These are phyloP conservation scores for Corylus americana DNA, from an alignment of 306 rosid species.

Conservation along the genomic window DNA sequence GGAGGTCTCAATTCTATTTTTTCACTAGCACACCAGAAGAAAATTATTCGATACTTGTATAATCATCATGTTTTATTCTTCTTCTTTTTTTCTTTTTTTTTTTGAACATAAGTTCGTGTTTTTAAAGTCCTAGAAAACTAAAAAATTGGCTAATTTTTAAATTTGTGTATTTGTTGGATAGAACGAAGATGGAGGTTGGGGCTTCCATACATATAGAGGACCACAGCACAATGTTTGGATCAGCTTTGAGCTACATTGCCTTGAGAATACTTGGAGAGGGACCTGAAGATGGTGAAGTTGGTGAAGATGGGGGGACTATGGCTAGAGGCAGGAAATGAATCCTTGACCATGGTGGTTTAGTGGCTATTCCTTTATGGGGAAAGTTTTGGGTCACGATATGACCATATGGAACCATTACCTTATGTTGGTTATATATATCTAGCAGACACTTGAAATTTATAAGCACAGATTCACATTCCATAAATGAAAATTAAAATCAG, in stretches of 20 bases:
- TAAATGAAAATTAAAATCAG: no score
- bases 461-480: no score
- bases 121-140: not conserved
- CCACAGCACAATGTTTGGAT: conserved; percentile 71
- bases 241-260: conserved; percentile 60
- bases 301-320: no score
- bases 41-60: no score
- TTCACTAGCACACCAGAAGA: no score
- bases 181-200: conserved; percentile 87
- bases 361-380: conserved; percentile 73
- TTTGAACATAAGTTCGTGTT: not conserved
- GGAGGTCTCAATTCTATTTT: no score
- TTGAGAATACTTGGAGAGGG: conserved; percentile 66
- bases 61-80: not conserved
- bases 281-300: conserved; percentile 32
- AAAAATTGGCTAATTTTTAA: not conserved
- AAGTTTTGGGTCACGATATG: conserved; percentile 66
- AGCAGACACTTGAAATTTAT: no score
- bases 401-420: no score
- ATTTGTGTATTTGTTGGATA: not conserved
- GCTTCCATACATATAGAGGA: conserved; percentile 74
- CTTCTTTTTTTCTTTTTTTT: not conserved
- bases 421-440: no score
- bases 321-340: conserved; percentile 56
- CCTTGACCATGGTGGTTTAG: conserved; percentile 60